Evolutionary conservation across 2,329 filamentous ascomycete species (phyloP).

Genomic region (Aureobasidium melanogenum): DNA sequence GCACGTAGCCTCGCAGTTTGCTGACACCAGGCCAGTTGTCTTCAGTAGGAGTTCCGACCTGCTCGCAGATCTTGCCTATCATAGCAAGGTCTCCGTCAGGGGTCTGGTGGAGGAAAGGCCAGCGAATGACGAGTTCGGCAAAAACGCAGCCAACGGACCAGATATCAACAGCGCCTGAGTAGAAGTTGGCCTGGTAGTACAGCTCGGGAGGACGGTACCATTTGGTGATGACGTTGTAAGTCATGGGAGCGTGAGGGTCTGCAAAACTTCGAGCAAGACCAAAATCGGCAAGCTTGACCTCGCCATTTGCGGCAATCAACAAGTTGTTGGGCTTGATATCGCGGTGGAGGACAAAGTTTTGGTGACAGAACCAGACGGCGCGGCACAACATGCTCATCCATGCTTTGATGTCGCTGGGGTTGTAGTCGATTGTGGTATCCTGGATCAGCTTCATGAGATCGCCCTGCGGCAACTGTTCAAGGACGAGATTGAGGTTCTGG

Average conservation of each 20-base stretch:
- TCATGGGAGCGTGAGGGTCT: conserved; percentile 81
- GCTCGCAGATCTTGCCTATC: conserved; percentile 72
- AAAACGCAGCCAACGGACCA: conserved; percentile 94
- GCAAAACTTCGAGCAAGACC: conserved; percentile 84
- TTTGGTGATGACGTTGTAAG: conserved; percentile 85
- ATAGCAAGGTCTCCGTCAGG: conserved; percentile 82
- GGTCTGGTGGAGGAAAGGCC: conserved; percentile 61
- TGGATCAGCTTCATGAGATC: conserved; percentile 93
- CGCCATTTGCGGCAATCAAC: conserved; percentile 84
- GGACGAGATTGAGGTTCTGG: conserved; percentile 90
- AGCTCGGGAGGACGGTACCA: conserved; percentile 96
- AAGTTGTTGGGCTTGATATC: conserved; percentile 99
- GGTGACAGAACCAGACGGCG: conserved; percentile 93
- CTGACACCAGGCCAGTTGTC: conserved; percentile 92
- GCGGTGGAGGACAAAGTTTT: conserved; percentile 85
- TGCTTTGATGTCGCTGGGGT: conserved; percentile 83
- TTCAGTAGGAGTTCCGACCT: conserved; percentile 83
- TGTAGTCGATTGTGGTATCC: conserved; percentile 72
- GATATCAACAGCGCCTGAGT: conserved; percentile 82
- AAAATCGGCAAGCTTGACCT: conserved; percentile 95
- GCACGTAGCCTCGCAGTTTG: conserved; percentile 70
- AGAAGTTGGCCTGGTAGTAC: conserved; percentile 81
- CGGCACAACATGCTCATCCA: conserved; percentile 98
- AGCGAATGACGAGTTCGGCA: conserved; percentile 76
- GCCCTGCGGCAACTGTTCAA: conserved; percentile 88